Percentiles rank a stretch among this genome's conserved stretches.
These are phyloP conservation scores for Ambrosia hybrid DNA, from an alignment of 140 eudicot species.

Conservation along the genomic window DNA sequence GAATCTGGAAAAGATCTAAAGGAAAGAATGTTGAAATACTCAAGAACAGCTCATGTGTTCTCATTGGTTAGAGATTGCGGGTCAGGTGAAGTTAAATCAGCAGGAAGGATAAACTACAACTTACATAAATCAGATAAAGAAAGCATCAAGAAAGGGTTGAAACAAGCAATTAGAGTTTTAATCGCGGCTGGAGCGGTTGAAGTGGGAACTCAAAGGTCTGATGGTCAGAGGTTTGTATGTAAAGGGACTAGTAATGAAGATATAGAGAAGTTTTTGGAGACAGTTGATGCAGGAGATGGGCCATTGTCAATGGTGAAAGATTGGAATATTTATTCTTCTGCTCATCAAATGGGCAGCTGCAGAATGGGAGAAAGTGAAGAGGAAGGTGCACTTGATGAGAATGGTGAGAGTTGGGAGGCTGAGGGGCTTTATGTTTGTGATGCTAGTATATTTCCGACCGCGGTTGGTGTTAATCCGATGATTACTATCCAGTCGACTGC, in stretches of 20 bases:
- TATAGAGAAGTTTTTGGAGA: slow-evolving; percentile 59
- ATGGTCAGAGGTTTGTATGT: slow-evolving; percentile 64
- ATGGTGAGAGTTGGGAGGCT: slow-evolving; percentile 94
- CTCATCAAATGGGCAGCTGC: slow-evolving; percentile 98
- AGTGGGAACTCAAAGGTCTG: slow-evolving; percentile 74
- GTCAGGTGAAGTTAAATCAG: slow-evolving; percentile 56
- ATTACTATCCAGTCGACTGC: slow-evolving; percentile 87
- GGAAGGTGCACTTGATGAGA: slow-evolving; percentile 80
- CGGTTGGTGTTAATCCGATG: slow-evolving; percentile 96
- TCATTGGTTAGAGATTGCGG: slow-evolving; percentile 70
- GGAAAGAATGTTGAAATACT: slow-evolving; percentile 56
- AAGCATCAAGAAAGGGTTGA: slow-evolving; percentile 49
- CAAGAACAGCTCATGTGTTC: slow-evolving; percentile 69
- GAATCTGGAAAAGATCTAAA: slow-evolving; percentile 58
- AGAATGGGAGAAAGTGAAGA: slow-evolving; percentile 66
- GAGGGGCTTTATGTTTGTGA: slow-evolving; percentile 84
- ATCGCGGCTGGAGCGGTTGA: slow-evolving; percentile 91
- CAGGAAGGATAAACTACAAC: slow-evolving; percentile 48
- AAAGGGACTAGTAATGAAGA: slow-evolving; percentile 48
- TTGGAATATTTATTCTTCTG: slow-evolving; percentile 70
- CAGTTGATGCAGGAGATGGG: slow-evolving; percentile 55
- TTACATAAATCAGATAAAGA: slow-evolving; percentile 40
- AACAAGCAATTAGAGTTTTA: slow-evolving; percentile 55
- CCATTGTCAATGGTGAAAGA: slow-evolving; percentile 52
- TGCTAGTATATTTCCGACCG: slow-evolving; percentile 74